phyloP scores from a whole-genome alignment of 176 grass and related monocot genomes.

The Eragrostis nindensis region DNA sequence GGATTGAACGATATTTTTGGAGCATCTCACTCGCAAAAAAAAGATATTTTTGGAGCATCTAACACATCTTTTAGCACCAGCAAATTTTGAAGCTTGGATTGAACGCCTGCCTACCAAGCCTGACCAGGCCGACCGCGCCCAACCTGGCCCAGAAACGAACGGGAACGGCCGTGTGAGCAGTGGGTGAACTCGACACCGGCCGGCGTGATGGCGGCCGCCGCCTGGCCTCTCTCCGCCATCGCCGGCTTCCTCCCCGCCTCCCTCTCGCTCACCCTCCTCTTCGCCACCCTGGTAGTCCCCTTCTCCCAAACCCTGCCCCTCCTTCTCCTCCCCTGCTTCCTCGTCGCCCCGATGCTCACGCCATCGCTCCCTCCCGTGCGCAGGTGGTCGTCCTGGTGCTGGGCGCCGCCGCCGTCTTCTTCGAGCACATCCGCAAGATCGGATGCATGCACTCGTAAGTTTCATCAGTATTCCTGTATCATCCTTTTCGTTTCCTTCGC shows the following conservation, averaged over 20 bases:
- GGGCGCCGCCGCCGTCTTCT: slow-evolving; percentile 64
- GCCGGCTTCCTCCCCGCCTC: slow-evolving; percentile 43
- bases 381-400: slow-evolving; percentile 61
- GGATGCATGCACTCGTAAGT: slow-evolving; percentile 84
- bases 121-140: background rate
- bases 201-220: slow-evolving; percentile 43
- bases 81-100: background rate
- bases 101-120: background rate
- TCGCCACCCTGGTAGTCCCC: slow-evolving; percentile 56
- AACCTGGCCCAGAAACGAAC: slow-evolving; percentile 20
- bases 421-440: slow-evolving; percentile 88
- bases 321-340: background rate
- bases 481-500: background rate
- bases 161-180: background rate
- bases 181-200: slow-evolving; percentile 34
- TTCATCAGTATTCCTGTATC: background rate
- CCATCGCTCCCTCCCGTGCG: slow-evolving; percentile 20
- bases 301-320: background rate
- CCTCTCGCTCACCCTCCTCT: slow-evolving; percentile 56
- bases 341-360: background rate
- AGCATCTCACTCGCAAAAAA: too few relatives aligned
- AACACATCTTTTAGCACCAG: too few relatives aligned
- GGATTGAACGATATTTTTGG: too few relatives aligned
- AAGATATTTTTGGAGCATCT: too few relatives aligned
- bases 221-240: slow-evolving; percentile 51